Evolutionary conservation across 371 early-diverging fungal genomes (phyloP), one percentile per base, ranked within the genome.

Genomic region (Mortierella sp.): DNA sequence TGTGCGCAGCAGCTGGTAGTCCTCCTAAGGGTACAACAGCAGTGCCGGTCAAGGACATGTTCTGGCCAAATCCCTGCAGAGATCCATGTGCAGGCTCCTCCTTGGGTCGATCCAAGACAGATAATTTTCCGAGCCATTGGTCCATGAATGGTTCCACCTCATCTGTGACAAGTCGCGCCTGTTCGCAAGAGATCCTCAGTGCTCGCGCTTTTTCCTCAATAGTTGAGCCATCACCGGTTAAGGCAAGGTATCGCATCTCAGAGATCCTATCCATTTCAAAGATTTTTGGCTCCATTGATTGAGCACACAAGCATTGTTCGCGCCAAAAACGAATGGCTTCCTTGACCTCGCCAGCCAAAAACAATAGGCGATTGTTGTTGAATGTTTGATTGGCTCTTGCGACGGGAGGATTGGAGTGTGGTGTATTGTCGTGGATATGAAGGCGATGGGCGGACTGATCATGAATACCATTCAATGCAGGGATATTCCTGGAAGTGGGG

Each of bases 321-420:
- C 74, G 62, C 80, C 80, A 79, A 31, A 79, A 79, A 3, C 80
- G 70, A 40, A 79, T 66, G 0, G 80, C 80, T 32, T 74, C 80
- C 51, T 70, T 73, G 55, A 79, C 60, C 40, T 79, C 80, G 13
- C 74, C 80, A 8, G 80, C 80, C 26, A 73, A 42, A 13, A 51
- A 59, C 1, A 74, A 53, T 2, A 79, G 61, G 13, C 80, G 70
- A 31, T 66, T 79, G 68, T 73, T 79, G 55, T 55, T 70, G 55
- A 73, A 66, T 9, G 64, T 31, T 9, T n/a, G 12, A 51, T 19
- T 58, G n/a, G 57, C 31, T 12, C 55, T 55, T n/a, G 59, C 15
- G 17, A 15, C 4, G 43, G 43, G 15, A 17, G 13, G 15, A 43
- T 43, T 43, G 43, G 17, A 10, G n/a, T n/a, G n/a, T n/a, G n/a